Evolutionary conservation across 179 eudicot genomes (phyloP).

Genomic region (Patellifolia procumbens): DNA sequence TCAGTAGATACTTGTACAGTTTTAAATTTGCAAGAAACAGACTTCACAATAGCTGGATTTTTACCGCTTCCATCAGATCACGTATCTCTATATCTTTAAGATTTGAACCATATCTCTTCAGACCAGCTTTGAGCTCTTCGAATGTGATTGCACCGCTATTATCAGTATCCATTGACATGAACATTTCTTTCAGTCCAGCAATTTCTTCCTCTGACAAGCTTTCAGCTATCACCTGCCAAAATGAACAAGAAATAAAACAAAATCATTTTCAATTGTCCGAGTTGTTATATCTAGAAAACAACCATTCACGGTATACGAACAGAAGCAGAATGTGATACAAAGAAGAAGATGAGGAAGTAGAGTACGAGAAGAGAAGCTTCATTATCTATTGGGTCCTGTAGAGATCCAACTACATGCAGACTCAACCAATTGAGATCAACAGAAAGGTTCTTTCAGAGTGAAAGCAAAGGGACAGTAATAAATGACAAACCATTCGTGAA

Average conservation of each 20-base stretch:
- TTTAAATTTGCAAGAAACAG: not conserved
- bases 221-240: constrained; percentile 81
- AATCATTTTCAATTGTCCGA: not conserved
- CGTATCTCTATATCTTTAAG: constrained; percentile 83
- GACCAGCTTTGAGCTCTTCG: constrained; percentile 87
- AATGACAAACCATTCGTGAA: not conserved
- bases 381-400: not conserved
- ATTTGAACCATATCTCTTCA: constrained; percentile 79
- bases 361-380: not conserved
- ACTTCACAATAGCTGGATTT: not conserved
- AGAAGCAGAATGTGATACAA: not conserved
- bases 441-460: not conserved
- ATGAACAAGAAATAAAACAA: constrained; percentile 4
- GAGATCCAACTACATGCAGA: not conserved
- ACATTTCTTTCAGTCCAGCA: constrained; percentile 89
- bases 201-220: constrained; percentile 91
- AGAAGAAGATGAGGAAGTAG: not conserved
- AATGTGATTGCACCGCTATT: constrained; percentile 89
- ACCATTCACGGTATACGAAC: not conserved
- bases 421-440: not conserved
- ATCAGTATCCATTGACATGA: constrained; percentile 81
- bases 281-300: not conserved
- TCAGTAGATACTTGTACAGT: not conserved
- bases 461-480: not conserved
- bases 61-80: constrained; percentile 91